Evolutionary conservation across 148 eudicot species (phyloP).

Genomic region (Salicornia ramosissima): DNA sequence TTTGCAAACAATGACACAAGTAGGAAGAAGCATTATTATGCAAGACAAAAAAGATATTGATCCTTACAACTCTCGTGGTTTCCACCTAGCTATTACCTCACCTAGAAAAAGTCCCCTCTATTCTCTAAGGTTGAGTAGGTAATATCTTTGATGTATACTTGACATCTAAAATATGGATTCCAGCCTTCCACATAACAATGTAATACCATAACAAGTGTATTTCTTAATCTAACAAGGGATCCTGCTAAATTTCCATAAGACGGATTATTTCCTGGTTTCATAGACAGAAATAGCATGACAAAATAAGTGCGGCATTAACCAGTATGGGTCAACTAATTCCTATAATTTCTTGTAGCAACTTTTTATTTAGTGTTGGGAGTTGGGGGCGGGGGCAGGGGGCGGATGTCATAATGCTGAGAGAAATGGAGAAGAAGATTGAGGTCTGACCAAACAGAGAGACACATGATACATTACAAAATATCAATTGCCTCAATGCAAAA

Average conservation of each 20-base stretch:
- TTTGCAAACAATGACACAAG: neutral
- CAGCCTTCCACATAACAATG: neutral
- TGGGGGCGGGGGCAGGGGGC: neutral
- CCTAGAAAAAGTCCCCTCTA: neutral
- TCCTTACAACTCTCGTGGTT: neutral
- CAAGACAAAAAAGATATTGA: neutral
- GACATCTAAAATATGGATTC: neutral
- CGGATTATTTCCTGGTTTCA: neutral
- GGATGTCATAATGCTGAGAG: neutral
- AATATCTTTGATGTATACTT: neutral
- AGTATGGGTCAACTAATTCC: neutral
- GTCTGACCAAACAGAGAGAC: neutral
- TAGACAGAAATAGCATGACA: no score
- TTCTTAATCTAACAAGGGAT: neutral
- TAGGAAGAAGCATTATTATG: neutral
- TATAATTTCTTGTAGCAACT: neutral
- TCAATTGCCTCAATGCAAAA: neutral
- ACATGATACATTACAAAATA: neutral
- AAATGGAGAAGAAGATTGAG: neutral
- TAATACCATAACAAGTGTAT: neutral
- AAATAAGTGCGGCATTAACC: neutral
- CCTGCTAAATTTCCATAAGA: neutral
- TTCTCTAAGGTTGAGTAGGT: neutral
- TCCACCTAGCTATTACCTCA: neutral
- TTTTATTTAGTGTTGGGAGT: no score